A percentile compares a stretch with the other conserved stretches of the same genome.
These are phyloP conservation scores for Pythium coloratum DNA, from an alignment of 352 stramenopile species.

Conservation along the genomic window DNA sequence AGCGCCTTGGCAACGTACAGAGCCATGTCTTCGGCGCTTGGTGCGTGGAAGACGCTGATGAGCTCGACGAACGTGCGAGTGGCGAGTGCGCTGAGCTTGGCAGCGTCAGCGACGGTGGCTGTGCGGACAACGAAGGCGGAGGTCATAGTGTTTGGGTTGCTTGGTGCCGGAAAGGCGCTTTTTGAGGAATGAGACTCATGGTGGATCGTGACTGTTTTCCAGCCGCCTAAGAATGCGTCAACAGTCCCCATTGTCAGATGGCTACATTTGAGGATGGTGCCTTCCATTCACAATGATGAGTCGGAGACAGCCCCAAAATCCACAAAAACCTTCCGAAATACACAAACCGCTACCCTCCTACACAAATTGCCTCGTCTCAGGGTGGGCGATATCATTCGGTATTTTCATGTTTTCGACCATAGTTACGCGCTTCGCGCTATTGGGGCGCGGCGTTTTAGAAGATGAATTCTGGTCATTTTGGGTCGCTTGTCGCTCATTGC, in stretches of 20 bases:
- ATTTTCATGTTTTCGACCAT: no score
- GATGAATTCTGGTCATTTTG: no score
- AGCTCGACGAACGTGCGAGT: slow-evolving; percentile 31
- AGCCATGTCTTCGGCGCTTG: slow-evolving; percentile 22
- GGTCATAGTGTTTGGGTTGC: not conserved
- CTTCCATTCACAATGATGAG: not conserved
- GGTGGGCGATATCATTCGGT: no score
- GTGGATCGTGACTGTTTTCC: no score
- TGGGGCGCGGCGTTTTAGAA: no score
- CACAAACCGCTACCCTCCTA: no score
- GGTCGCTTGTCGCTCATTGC: no score
- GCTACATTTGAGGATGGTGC: not conserved
- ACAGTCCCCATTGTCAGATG: not conserved
- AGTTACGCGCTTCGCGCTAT: no score
- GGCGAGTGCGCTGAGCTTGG: slow-evolving; percentile 27
- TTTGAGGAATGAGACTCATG: not conserved
- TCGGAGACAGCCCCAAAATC: no score
- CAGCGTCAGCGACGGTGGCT: slow-evolving; percentile 24
- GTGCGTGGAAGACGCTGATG: slow-evolving; percentile 3
- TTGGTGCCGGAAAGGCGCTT: not conserved
- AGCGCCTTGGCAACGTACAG: slow-evolving; percentile 23
- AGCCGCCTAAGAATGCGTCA: no score
- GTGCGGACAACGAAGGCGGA: slow-evolving; percentile 12
- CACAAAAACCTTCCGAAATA: no score
- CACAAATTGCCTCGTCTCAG: no score